Evolutionary conservation across 495 filamentous ascomycete species (phyloP).

Genomic region (Penicillium flavigenum): DNA sequence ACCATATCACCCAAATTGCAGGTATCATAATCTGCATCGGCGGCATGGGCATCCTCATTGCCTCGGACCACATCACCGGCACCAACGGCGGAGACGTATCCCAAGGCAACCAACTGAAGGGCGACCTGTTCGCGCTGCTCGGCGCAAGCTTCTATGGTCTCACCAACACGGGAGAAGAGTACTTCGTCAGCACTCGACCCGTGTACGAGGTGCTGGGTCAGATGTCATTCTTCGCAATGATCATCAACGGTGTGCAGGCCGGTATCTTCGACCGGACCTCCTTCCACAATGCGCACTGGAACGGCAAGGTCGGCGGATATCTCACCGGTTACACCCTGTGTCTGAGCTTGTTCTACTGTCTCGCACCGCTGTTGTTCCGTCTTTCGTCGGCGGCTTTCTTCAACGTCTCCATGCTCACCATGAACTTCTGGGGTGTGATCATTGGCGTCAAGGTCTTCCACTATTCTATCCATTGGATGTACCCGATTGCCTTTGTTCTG

Average conservation of each 20-base stretch:
- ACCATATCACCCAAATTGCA: conserved; percentile 75
- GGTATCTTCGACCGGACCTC: conserved; percentile 81
- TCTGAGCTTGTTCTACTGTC: conserved; percentile 79
- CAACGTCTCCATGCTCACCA: conserved; percentile 90
- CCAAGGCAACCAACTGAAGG: conserved; percentile 71
- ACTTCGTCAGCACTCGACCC: conserved; percentile 80
- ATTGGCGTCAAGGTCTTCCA: conserved; percentile 87
- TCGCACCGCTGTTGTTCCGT: conserved; percentile 83
- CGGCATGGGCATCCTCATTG: conserved; percentile 87
- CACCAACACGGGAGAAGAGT: conserved; percentile 88
- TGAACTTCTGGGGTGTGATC: conserved; percentile 94
- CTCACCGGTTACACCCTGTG: conserved; percentile 83
- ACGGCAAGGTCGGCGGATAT: conserved; percentile 71
- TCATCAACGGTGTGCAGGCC: conserved; percentile 89
- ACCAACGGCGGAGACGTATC: conserved; percentile 58
- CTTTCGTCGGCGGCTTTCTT: conserved; percentile 91
- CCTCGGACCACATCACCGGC: conserved; percentile 80
- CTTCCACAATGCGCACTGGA: conserved; percentile 65
- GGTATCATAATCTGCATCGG: conserved; percentile 91
- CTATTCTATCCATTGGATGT: conserved; percentile 79
- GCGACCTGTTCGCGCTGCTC: conserved; percentile 86
- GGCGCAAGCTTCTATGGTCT: conserved; percentile 91
- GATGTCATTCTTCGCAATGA: conserved; percentile 80
- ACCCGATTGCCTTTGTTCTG: conserved; percentile 90
- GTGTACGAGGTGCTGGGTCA: conserved; percentile 93